Percentiles rank a stretch among this genome's conserved stretches.
These are phyloP conservation scores for Phytopythium mirpurense DNA, from an alignment of 352 stramenopile species.

Conservation along the genomic window DNA sequence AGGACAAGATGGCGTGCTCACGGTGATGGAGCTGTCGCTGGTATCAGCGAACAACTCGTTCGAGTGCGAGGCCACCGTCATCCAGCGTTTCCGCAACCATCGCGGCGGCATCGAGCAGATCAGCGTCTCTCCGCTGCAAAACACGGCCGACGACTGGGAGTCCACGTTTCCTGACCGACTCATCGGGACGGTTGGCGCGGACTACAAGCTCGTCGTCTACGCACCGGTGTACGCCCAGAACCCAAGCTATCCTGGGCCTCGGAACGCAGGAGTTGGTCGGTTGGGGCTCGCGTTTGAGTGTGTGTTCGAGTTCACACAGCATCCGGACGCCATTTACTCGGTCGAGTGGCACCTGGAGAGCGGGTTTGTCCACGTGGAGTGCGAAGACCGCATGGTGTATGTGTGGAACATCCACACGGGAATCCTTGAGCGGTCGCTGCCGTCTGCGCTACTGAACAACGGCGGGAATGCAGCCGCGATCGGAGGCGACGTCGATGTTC, in stretches of 20 bases:
- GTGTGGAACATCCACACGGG: constrained; percentile 79
- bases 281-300: constrained; percentile 52
- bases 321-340: constrained; percentile 40
- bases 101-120: constrained; percentile 60
- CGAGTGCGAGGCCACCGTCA: constrained; percentile 28
- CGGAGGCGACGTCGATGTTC: background rate
- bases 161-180: constrained; percentile 41
- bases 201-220: constrained; percentile 58
- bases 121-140: constrained; percentile 39
- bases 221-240: constrained; percentile 49
- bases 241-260: constrained; percentile 12
- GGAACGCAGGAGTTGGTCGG: constrained; percentile 1
- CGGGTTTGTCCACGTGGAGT: constrained; percentile 59
- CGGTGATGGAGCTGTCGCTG: constrained; percentile 47
- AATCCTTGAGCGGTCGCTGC: constrained; percentile 60
- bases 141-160: constrained; percentile 13
- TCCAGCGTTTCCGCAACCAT: constrained; percentile 61
- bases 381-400: constrained; percentile 68
- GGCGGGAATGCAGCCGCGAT: constrained; percentile 28
- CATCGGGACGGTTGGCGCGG: constrained; percentile 53
- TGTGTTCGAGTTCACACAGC: constrained; percentile 53
- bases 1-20: constrained; percentile 50
- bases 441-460: constrained; percentile 43
- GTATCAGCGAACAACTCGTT: constrained; percentile 23
- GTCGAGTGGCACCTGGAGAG: constrained; percentile 64